Evolutionary conservation across 1,139 yeast species (phyloP).

Genomic region (Kurtzmaniella quercitrusa): DNA sequence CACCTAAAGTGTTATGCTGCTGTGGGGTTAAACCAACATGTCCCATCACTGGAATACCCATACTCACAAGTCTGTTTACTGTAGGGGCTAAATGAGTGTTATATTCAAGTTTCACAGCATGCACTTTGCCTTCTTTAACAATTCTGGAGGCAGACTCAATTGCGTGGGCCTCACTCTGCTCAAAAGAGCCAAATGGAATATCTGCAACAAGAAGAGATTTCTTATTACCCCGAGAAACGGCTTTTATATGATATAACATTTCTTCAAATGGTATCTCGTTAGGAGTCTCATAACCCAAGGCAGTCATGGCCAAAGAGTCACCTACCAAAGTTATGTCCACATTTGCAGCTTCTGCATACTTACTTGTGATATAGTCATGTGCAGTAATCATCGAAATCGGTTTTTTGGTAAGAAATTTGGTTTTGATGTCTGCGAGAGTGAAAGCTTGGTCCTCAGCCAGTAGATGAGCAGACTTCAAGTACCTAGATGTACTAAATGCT

Average conservation of each 20-base stretch:
- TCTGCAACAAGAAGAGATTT: conserved; percentile 77
- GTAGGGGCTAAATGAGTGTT: conserved; percentile 53
- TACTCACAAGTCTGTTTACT: conserved; percentile 46
- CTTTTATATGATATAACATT: conserved; percentile 68
- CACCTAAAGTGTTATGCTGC: conserved; percentile 72
- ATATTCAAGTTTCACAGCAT: conserved; percentile 87
- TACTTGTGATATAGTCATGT: conserved; percentile 78
- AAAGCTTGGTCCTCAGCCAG: conserved; percentile 11
- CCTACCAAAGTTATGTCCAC: conserved; percentile 79
- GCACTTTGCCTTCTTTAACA: conserved; percentile 62
- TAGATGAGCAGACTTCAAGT: background rate
- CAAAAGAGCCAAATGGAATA: conserved; percentile 86
- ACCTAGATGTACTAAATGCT: background rate
- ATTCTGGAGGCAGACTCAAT: conserved; percentile 57
- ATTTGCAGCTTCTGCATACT: conserved; percentile 64
- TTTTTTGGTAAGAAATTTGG: conserved; percentile 33
- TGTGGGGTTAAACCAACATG: conserved; percentile 95
- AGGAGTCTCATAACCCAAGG: conserved; percentile 78
- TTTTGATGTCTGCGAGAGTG: conserved; percentile 39
- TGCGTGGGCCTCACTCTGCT: conserved; percentile 62
- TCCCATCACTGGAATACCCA: conserved; percentile 89
- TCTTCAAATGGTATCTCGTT: conserved; percentile 74
- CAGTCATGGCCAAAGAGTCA: conserved; percentile 90
- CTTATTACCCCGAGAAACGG: conserved; percentile 70
- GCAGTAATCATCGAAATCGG: conserved; percentile 81